Percentiles rank a stretch among this genome's conserved stretches.
Evolutionary conservation across 306 rosid genomes (phyloP).

Genomic region (Cicer pinnatifidum): DNA sequence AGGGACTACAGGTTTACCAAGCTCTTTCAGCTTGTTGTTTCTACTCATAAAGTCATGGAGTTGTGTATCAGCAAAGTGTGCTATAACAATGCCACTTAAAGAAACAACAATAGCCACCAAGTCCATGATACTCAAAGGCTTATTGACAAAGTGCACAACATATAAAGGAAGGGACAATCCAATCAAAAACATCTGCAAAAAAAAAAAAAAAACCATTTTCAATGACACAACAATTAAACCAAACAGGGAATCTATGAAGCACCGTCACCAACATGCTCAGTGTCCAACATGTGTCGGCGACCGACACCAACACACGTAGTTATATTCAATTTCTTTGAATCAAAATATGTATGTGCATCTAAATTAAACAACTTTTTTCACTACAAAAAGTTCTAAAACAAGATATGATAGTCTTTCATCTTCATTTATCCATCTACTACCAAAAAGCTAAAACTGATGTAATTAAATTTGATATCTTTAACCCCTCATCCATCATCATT

Average conservation of each 20-base stretch:
- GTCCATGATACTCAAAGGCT: slow-evolving; percentile 71
- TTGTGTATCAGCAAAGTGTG: slow-evolving; percentile 82
- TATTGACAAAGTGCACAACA: slow-evolving; percentile 63
- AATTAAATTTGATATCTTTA: too few relatives aligned
- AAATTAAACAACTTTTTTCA: too few relatives aligned
- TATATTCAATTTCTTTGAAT: too few relatives aligned
- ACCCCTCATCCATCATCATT: too few relatives aligned
- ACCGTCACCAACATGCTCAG: background rate
- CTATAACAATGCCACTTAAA: slow-evolving; percentile 67
- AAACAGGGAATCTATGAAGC: slow-evolving; percentile 42
- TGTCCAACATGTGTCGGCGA: too few relatives aligned
- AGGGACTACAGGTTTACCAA: slow-evolving; percentile 58
- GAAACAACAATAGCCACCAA: slow-evolving; percentile 61
- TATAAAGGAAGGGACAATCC: slow-evolving; percentile 78
- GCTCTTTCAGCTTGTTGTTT: slow-evolving; percentile 62
- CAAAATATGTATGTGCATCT: too few relatives aligned
- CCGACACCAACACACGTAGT: too few relatives aligned
- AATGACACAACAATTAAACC: background rate
- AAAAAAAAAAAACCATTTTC: slow-evolving; percentile 4
- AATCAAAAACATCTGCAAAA: slow-evolving; percentile 71
- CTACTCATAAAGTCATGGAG: slow-evolving; percentile 65
- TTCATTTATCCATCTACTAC: too few relatives aligned
- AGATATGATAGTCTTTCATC: too few relatives aligned
- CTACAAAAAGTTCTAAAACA: too few relatives aligned
- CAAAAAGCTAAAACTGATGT: too few relatives aligned